A percentile compares a stretch with the other conserved stretches of the same genome.
phyloP scores from a whole-genome alignment of 495 filamentous ascomycete species.

The Penicillium desertorum region DNA sequence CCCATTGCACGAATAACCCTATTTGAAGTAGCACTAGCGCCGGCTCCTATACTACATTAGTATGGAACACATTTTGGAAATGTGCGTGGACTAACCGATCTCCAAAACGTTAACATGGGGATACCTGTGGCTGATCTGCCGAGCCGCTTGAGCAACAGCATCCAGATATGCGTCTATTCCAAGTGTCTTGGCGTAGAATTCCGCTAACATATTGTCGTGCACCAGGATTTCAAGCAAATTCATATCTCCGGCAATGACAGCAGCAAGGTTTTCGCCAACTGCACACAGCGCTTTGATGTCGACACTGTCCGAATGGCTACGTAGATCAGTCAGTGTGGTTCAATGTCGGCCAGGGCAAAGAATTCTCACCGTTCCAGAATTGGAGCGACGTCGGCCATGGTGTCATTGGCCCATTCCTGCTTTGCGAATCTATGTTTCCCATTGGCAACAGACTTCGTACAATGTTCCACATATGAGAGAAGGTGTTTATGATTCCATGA shows the following conservation, averaged over 20 bases:
- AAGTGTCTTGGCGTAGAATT: constrained; percentile 36
- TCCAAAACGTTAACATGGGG: constrained; percentile 37
- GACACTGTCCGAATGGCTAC: constrained; percentile 19
- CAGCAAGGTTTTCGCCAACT: constrained; percentile 39
- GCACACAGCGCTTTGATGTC: constrained; percentile 27
- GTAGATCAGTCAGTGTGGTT: constrained; percentile 4
- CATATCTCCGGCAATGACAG: constrained; percentile 39
- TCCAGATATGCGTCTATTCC: constrained; percentile 20
- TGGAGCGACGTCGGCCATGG: constrained; percentile 30
- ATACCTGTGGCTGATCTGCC: constrained; percentile 37
- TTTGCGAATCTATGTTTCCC: constrained; percentile 19
- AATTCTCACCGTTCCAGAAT: constrained; percentile 27
- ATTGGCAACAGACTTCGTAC: constrained; percentile 13
- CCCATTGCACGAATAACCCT: constrained; percentile 24
- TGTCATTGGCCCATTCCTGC: constrained; percentile 39
- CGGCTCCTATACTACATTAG: constrained; percentile 23
- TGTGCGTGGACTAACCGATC: constrained; percentile 25
- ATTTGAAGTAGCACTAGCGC: constrained; percentile 47
- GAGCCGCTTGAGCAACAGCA: constrained; percentile 19
- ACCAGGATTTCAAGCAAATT: constrained; percentile 45
- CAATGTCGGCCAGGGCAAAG: background rate
- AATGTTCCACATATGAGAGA: constrained; percentile 20
- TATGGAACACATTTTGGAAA: background rate
- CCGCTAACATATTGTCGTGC: constrained; percentile 37
- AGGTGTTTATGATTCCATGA: constrained; percentile 14